These are phyloP conservation scores for Haberlea rhodopensis DNA, from an alignment of 257 asterid species.

Conservation along the genomic window DNA sequence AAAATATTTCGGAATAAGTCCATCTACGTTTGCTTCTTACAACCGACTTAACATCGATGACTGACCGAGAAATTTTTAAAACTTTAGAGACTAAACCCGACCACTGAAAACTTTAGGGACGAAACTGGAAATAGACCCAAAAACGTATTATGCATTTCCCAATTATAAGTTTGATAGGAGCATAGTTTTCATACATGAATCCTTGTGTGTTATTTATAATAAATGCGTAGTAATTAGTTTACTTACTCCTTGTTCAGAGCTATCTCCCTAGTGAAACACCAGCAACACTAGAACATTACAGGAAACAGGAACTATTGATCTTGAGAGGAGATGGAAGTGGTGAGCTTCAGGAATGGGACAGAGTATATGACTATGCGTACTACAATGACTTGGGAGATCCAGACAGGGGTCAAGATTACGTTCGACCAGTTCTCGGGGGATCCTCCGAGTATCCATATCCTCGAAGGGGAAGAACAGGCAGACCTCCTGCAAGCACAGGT, in stretches of 20 bases:
- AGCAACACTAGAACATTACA: conserved; percentile 32
- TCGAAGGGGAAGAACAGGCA: conserved; percentile 74
- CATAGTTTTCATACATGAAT: no score
- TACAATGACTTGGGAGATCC: conserved; percentile 49
- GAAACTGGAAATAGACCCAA: no score
- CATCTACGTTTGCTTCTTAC: no score
- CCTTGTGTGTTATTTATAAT: no score
- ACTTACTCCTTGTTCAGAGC: conserved; percentile 19
- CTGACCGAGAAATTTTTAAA: no score
- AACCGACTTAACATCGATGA: no score
- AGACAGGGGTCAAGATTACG: conserved; percentile 34
- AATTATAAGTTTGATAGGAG: no score
- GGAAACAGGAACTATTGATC: conserved; percentile 37
- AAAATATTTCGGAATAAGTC: no score
- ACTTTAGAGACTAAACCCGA: no score
- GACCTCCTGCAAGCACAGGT: conserved; percentile 54
- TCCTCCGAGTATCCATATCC: conserved; percentile 50
- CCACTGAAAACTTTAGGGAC: no score
- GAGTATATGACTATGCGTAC: conserved; percentile 51
- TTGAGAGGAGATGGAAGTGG: conserved; percentile 45
- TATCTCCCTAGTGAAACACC: conserved; percentile 46
- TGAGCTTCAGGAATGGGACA: conserved; percentile 49
- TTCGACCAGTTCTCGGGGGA: conserved; percentile 43
- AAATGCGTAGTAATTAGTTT: neutral
- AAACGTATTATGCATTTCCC: no score